Evolutionary conservation across 2,329 filamentous ascomycete species (phyloP).

Genomic region (Monilinia fructigena): DNA sequence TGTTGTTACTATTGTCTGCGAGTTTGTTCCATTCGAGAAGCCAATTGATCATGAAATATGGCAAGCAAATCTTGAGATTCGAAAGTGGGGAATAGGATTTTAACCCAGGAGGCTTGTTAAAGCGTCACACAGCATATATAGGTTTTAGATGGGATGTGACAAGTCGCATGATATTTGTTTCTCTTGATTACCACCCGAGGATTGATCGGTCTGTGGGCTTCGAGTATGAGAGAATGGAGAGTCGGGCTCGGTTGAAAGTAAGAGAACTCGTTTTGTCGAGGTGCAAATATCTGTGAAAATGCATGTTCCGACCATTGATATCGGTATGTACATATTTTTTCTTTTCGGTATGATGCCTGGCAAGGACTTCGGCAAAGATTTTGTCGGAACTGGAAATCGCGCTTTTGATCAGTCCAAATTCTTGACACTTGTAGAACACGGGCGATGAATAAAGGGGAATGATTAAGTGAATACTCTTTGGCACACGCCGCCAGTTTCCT

Average conservation of each 20-base stretch:
- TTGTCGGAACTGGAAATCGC: background rate
- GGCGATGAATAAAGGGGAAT: background rate
- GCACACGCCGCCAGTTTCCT: background rate
- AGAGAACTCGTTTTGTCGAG: background rate
- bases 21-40: background rate
- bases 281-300: background rate
- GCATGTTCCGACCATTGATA: background rate
- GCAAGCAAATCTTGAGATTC: background rate
- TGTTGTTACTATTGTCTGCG: background rate
- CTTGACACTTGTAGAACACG: background rate
- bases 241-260: slow-evolving; percentile 2
- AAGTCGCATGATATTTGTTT: slow-evolving; percentile 12
- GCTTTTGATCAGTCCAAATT: background rate
- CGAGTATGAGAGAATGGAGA: background rate
- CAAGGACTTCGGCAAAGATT: background rate
- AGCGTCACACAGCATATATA: slow-evolving; percentile 10
- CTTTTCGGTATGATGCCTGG: slow-evolving; percentile 4
- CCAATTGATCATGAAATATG: background rate
- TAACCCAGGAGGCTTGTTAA: slow-evolving; percentile 7
- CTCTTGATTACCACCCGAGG: background rate
- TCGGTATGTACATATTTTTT: background rate
- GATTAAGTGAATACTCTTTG: background rate
- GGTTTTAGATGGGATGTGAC: slow-evolving; percentile 14
- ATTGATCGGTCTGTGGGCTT: background rate
- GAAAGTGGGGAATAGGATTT: background rate